Evolutionary conservation across 257 asterid genomes (phyloP).

Genomic region (Ballota nigra): DNA sequence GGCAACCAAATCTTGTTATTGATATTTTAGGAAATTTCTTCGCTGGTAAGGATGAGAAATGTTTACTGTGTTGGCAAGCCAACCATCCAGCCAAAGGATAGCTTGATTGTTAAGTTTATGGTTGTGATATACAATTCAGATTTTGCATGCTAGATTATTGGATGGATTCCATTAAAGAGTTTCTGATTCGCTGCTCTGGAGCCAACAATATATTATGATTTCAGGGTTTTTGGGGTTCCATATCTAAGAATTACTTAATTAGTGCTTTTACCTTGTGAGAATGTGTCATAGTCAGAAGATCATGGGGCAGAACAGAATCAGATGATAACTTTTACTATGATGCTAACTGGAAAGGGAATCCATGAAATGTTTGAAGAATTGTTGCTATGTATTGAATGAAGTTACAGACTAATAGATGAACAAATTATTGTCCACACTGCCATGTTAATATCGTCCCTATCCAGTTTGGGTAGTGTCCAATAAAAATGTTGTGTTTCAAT

Average conservation of each 20-base stretch:
- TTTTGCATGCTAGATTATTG: background rate
- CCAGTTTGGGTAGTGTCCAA: background rate
- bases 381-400: background rate
- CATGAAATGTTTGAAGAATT: background rate
- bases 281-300: background rate
- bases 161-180: background rate
- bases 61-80: background rate
- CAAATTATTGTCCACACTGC: no score
- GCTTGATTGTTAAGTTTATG: slow-evolving; percentile 13
- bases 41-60: background rate
- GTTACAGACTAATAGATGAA: background rate
- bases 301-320: background rate
- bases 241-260: background rate
- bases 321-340: background rate
- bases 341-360: background rate
- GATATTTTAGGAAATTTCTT: background rate
- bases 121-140: background rate
- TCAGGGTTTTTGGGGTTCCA: background rate
- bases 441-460: background rate
- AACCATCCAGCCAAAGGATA: background rate
- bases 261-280: background rate
- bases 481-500: background rate
- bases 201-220: background rate
- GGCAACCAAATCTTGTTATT: background rate
- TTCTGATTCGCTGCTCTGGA: background rate